Conservation (phyloP, 1,284 basidiomycete genomes). For the Ganoderma boninense region DNA sequence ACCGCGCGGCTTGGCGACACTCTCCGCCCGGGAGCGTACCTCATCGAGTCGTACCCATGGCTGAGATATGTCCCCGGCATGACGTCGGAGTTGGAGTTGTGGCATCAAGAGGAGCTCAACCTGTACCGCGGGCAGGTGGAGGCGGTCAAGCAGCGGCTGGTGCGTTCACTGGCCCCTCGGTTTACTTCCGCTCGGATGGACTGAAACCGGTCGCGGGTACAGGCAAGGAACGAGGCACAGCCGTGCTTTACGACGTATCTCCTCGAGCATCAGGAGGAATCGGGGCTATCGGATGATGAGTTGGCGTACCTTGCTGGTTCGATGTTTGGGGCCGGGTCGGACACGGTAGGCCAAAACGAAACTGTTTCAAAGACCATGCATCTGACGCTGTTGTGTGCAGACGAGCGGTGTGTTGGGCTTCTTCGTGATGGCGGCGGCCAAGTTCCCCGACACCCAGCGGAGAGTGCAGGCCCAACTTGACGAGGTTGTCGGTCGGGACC, state of each 20-base stretch:
- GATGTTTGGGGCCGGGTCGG: slow-evolving; percentile 71
- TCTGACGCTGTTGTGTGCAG: slow-evolving; percentile 30
- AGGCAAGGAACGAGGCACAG: slow-evolving; percentile 48
- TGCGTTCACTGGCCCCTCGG: slow-evolving; percentile 34
- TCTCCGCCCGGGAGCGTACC: slow-evolving; percentile 62
- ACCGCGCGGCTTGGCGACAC: slow-evolving; percentile 56
- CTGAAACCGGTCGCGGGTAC: background rate
- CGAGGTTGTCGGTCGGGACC: slow-evolving; percentile 59
- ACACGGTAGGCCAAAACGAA: slow-evolving; percentile 50
- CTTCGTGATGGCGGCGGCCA: slow-evolving; percentile 69
- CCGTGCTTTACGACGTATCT: slow-evolving; percentile 65
- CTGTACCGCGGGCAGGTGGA: slow-evolving; percentile 61
- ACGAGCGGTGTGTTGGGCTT: slow-evolving; percentile 65
- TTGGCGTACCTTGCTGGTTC: slow-evolving; percentile 67
- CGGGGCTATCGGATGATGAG: slow-evolving; percentile 60
- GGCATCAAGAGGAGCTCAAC: slow-evolving; percentile 62
- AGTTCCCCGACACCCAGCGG: slow-evolving; percentile 61
- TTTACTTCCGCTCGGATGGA: background rate
- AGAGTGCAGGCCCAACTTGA: slow-evolving; percentile 71
- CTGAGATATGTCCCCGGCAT: slow-evolving; percentile 67
- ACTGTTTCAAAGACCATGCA: background rate
- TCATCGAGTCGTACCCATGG: slow-evolving; percentile 66
- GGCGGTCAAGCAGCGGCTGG: slow-evolving; percentile 54
- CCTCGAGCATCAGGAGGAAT: slow-evolving; percentile 58
- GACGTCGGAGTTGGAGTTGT: slow-evolving; percentile 56